A percentile compares a stretch with the other conserved stretches of the same genome.
phyloP scores from a whole-genome alignment of 192 early-diverging fungal genomes.

The Funneliformis mosseae region DNA sequence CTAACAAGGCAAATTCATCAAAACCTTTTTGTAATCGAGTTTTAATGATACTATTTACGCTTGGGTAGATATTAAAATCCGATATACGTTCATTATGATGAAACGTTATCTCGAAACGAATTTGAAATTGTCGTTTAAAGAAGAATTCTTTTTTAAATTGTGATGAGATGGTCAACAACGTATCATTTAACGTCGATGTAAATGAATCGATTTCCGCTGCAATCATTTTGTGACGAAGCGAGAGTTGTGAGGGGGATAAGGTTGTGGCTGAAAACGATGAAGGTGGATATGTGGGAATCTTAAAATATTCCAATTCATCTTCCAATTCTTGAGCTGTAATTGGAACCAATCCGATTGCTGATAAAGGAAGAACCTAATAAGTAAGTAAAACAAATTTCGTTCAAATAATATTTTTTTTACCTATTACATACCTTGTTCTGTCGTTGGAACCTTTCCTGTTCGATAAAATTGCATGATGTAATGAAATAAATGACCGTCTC shows the following conservation, averaged over 20 bases:
- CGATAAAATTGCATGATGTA: slow-evolving; percentile 28
- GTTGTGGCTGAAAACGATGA: not conserved
- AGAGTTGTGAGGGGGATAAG: not conserved
- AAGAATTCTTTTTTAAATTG: slow-evolving; percentile 28
- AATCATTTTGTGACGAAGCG: slow-evolving; percentile 14
- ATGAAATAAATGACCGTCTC: slow-evolving; percentile 22
- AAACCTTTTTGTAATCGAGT: not conserved
- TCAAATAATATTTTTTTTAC: not conserved
- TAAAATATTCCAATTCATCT: slow-evolving; percentile 20
- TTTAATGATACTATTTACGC: not conserved
- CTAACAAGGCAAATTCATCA: not conserved
- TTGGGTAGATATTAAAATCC: slow-evolving; percentile 7
- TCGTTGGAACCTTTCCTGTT: slow-evolving; percentile 12
- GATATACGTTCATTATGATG: slow-evolving; percentile 17
- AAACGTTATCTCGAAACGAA: slow-evolving; percentile 8
- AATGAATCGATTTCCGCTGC: slow-evolving; percentile 22
- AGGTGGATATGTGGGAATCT: slow-evolving; percentile 20
- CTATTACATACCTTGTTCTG: not conserved
- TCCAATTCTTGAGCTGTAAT: slow-evolving; percentile 12
- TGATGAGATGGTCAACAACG: not conserved
- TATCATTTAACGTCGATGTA: not conserved
- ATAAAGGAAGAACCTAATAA: not conserved
- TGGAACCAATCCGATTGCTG: slow-evolving; percentile 19
- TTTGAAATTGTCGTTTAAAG: slow-evolving; percentile 11
- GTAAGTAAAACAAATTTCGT: not conserved